Base-by-base conservation (phyloP, 305 asterid species). In the Salvia sclarea region DNA sequence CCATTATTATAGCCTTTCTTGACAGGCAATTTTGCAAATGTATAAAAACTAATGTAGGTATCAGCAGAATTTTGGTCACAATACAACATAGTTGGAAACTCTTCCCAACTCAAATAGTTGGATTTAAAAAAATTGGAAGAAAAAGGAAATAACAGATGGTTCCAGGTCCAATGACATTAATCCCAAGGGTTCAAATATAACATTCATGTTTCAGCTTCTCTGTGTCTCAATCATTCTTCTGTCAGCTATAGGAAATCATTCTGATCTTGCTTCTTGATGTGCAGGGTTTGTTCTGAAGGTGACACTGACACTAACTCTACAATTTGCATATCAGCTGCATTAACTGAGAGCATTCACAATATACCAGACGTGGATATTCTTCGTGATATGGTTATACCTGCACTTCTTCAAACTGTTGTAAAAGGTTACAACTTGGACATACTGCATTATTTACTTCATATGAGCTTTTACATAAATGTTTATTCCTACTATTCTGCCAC, bases 361-460 rank as follows among this genome's bases (percentile, higher is more conserved):
- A 71, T 69, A 79, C 41, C 78, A 0, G 87, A 79, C 61, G 66
- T 83, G 75, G 94, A 84, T 16, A 72, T 76, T 67, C 93, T 95
- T 70, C 90, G 90, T 60, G 88, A 88, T 33, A 54, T 80, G 77
- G 85, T 91, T 80, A 67, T 81, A 14, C 99, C 97, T 1, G 76
- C 75, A 70, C 91, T 95, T 45, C 96, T 91, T 50, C 82, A 75
- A 75, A 88, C 95, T 16, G 85, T 85, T 14, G 69, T 95, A 76
- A 95, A 88, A 91, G 98, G 99, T 91, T 74, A 38, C 68, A 71
- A 75, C 79, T 35, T 55, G 30, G 66, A 44, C 60, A n/a, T 59
- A 47, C 59, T 45, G n/a, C 45, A 62, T 69, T 61, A 22, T 49
- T 37, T 31, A 55, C 59, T 52, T 66, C 38, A 10, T 11, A 21